A percentile compares a stretch with the other conserved stretches of the same genome.
Conservation (phyloP, 768 basidiomycete species). For the Pulveroboletus sp. region DNA sequence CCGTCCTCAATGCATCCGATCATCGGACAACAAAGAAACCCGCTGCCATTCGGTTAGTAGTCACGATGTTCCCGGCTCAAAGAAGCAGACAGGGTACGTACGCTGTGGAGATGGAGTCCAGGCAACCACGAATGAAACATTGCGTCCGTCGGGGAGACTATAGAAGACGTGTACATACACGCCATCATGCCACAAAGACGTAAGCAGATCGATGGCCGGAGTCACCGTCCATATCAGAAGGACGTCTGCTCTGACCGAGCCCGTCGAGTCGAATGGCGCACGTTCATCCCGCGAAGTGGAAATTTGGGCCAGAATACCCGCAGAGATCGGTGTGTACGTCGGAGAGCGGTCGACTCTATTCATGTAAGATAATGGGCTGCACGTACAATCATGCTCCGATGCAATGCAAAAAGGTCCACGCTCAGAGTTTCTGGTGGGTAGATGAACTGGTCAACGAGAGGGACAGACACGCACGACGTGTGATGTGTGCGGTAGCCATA, state of each 20-base stretch:
- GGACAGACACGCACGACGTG: neutral
- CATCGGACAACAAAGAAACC: slow-evolving; percentile 14
- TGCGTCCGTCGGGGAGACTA: slow-evolving; percentile 1
- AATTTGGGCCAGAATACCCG: slow-evolving; percentile 1
- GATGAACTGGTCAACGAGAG: neutral
- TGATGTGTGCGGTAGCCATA: neutral
- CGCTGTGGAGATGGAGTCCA: slow-evolving; percentile 14
- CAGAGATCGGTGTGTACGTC: slow-evolving; percentile 5
- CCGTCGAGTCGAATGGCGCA: neutral
- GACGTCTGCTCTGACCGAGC: neutral
- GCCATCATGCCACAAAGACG: slow-evolving; percentile 8
- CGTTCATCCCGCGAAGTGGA: neutral
- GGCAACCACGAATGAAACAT: slow-evolving; percentile 7
- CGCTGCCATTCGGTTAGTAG: slow-evolving; percentile 7
- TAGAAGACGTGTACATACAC: slow-evolving; percentile 6
- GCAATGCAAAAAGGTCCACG: neutral
- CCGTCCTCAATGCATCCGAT: slow-evolving; percentile 14
- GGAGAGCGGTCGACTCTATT: neutral
- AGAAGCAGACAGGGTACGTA: slow-evolving; percentile 16
- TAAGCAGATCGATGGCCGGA: slow-evolving; percentile 11
- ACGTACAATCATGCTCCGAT: neutral
- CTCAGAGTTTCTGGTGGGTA: neutral
- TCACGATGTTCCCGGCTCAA: slow-evolving; percentile 7
- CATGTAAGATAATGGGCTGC: slow-evolving; percentile 2
- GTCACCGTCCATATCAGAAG: slow-evolving; percentile 3